phyloP scores from a whole-genome alignment of 1,284 basidiomycete species.

The Stygiomarasmius scandens region DNA sequence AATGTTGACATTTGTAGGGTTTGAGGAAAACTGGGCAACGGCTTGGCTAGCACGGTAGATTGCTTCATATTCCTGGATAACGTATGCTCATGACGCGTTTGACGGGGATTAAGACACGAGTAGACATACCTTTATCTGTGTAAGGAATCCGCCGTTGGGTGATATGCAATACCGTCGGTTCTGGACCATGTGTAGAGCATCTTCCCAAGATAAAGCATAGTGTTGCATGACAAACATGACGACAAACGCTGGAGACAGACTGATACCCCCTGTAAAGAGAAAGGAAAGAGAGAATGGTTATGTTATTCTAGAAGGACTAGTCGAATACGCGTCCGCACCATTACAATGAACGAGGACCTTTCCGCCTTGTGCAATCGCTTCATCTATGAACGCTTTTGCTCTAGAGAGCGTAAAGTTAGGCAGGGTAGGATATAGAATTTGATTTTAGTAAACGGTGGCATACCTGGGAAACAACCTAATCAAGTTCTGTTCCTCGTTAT shows the following conservation, averaged over 20 bases:
- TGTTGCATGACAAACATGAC: slow-evolving; percentile 93
- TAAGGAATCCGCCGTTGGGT: slow-evolving; percentile 84
- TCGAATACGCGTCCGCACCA: slow-evolving; percentile 50
- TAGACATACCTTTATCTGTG: slow-evolving; percentile 80
- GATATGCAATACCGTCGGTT: slow-evolving; percentile 90
- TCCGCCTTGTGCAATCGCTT: slow-evolving; percentile 68
- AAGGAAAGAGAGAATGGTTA: neutral
- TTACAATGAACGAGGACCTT: slow-evolving; percentile 91
- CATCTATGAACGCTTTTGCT: slow-evolving; percentile 80
- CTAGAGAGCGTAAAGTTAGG: slow-evolving; percentile 36
- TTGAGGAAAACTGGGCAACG: slow-evolving; percentile 56
- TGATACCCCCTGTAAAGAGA: slow-evolving; percentile 71
- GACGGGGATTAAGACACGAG: neutral
- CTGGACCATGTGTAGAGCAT: slow-evolving; percentile 84
- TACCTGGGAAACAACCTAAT: slow-evolving; percentile 82
- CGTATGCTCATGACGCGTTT: slow-evolving; percentile 3
- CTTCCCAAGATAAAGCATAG: slow-evolving; percentile 79
- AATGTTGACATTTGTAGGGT: slow-evolving; percentile 36
- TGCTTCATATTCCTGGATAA: slow-evolving; percentile 80
- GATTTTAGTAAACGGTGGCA: too few species aligned
- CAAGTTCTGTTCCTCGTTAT: slow-evolving; percentile 89
- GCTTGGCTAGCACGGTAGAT: slow-evolving; percentile 81
- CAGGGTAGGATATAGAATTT: too few species aligned
- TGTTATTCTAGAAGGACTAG: neutral
- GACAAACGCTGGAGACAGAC: slow-evolving; percentile 84